Evolutionary conservation across 371 early-diverging fungal genomes (phyloP).

Genomic region (Mucor plumbeus): DNA sequence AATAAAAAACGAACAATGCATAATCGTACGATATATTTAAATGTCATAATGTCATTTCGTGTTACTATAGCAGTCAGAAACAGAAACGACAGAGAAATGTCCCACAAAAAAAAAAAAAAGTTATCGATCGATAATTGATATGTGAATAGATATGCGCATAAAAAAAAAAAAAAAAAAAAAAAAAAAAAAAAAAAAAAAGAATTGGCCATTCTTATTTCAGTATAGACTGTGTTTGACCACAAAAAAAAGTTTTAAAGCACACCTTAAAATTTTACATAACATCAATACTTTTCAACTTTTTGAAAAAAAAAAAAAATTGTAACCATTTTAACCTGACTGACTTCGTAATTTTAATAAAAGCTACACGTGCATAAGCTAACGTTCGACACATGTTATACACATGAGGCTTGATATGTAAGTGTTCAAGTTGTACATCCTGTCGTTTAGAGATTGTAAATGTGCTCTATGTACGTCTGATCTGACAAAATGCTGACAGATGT

Average conservation of each 20-base stretch:
- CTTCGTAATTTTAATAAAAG: slow-evolving; percentile 5
- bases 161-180: neutral
- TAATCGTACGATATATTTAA: neutral
- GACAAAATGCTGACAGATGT: slow-evolving; percentile 5
- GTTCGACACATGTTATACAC: slow-evolving; percentile 12
- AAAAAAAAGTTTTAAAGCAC: too few relatives aligned
- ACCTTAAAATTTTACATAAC: too few relatives aligned
- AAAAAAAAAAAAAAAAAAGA: neutral
- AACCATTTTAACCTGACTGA: neutral
- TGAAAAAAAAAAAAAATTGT: too few relatives aligned
- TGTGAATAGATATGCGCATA: too few relatives aligned
- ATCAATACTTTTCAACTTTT: too few relatives aligned
- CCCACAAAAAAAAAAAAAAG: neutral
- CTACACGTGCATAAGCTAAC: slow-evolving; percentile 15
- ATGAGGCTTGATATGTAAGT: slow-evolving; percentile 7
- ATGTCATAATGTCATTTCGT: neutral
- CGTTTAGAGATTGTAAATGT: neutral
- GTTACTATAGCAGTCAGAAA: neutral
- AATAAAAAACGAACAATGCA: neutral
- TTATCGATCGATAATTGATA: neutral
- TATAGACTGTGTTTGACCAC: neutral
- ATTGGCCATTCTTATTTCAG: neutral
- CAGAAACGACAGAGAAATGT: neutral
- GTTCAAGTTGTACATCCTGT: neutral
- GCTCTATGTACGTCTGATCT: neutral